Evolutionary conservation across 208 protist species (phyloP).

Genomic region (Angomonas ambiguus): DNA sequence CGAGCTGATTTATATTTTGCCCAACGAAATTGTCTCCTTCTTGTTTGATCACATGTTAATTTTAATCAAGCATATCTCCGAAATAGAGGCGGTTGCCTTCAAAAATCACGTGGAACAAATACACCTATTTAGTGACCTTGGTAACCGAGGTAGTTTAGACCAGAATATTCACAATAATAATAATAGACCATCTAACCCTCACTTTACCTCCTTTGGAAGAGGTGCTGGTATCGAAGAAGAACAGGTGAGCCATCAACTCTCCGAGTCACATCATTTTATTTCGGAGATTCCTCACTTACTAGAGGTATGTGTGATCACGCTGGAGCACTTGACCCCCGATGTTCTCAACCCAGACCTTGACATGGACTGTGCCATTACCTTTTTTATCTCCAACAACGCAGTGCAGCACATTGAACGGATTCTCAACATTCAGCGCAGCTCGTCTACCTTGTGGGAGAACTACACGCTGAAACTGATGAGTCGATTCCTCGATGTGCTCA

Average conservation of each 20-base stretch:
- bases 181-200: background rate
- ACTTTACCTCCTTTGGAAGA: background rate
- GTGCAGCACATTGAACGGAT: constrained; percentile 64
- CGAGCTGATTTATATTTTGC: constrained; percentile 59
- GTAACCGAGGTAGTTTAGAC: background rate
- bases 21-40: constrained; percentile 76
- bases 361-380: constrained; percentile 74
- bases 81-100: constrained; percentile 69
- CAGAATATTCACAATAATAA: background rate
- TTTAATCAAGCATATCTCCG: constrained; percentile 53
- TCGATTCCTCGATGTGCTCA: constrained; percentile 69
- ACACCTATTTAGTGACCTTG: constrained; percentile 28
- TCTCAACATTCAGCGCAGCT: constrained; percentile 56
- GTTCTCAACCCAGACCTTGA: constrained; percentile 80
- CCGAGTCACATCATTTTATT: constrained; percentile 45
- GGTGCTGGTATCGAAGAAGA: background rate
- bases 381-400: constrained; percentile 84
- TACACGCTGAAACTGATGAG: constrained; percentile 73
- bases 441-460: constrained; percentile 49
- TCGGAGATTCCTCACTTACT: constrained; percentile 78
- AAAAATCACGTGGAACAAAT: constrained; percentile 50
- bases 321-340: constrained; percentile 65
- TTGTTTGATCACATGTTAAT: constrained; percentile 85
- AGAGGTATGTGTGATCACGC: constrained; percentile 55
- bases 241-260: background rate